Conservation (phyloP, 2,329 filamentous ascomycete genomes). For the Hypomyces perniciosus region DNA sequence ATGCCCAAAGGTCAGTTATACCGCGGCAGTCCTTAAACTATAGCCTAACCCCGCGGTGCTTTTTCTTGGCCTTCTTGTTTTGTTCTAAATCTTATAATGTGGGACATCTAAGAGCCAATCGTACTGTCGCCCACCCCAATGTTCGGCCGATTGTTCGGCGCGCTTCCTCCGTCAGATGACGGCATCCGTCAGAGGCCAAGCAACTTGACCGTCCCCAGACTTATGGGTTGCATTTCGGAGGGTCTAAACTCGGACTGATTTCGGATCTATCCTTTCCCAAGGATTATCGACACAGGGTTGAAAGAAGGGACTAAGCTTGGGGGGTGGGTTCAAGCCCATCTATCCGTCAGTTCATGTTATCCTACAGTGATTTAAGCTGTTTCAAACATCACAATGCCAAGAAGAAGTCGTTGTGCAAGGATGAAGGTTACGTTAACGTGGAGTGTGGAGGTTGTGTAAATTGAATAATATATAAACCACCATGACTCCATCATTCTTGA, state of each 20-base stretch:
- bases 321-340: no score
- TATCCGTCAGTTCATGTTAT: no score
- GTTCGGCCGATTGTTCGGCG: slow-evolving; percentile 11
- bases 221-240: not conserved
- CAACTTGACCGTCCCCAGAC: not conserved
- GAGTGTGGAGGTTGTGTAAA: not conserved
- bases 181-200: not conserved
- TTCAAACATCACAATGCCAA: no score
- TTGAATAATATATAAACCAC: slow-evolving; percentile 4
- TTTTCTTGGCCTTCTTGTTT: slow-evolving; percentile 7
- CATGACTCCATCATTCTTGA: not conserved
- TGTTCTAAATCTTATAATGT: slow-evolving; percentile 6
- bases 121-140: slow-evolving; percentile 2
- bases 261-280: slow-evolving; percentile 1
- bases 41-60: not conserved
- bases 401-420: no score
- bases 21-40: not conserved
- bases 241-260: slow-evolving; percentile 11
- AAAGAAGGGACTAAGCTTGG: no score
- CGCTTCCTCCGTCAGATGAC: slow-evolving; percentile 7
- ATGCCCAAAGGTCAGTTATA: not conserved
- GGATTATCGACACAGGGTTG: no score
- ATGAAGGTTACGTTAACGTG: no score
- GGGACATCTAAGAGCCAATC: slow-evolving; percentile 1
- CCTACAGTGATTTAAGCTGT: no score